Conservation (phyloP, 176 grass and related monocot genomes). For the Aegilops tauschii region DNA sequence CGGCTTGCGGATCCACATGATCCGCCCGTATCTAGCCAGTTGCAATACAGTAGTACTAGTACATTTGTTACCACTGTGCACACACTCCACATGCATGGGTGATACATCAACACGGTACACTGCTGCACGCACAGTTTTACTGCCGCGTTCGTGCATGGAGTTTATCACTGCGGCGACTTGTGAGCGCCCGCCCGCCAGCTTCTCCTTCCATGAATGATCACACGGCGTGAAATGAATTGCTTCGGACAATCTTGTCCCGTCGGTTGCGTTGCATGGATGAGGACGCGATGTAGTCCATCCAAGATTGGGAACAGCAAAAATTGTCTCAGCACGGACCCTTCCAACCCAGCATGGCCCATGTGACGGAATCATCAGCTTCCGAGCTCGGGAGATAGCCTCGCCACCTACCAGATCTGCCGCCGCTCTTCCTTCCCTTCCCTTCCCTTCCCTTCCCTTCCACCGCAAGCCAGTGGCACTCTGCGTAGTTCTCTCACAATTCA, state of each 20-base stretch:
- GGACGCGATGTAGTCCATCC: neutral
- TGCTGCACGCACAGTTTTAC: neutral
- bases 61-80: too few species aligned
- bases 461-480: neutral
- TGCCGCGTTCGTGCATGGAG: too few species aligned
- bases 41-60: too few species aligned
- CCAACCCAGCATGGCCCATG: conserved; percentile 37
- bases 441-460: neutral
- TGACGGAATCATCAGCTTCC: conserved; percentile 32
- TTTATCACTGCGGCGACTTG: too few species aligned
- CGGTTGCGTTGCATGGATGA: neutral
- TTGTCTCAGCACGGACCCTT: conserved; percentile 2
- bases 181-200: too few species aligned
- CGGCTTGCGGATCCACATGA: too few species aligned
- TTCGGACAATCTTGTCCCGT: too few species aligned
- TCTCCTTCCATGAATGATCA: too few species aligned
- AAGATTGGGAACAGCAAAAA: neutral
- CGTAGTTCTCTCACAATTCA: neutral
- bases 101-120: too few species aligned
- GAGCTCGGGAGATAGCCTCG: neutral
- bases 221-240: too few species aligned
- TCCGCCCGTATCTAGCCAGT: too few species aligned
- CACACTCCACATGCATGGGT: too few species aligned
- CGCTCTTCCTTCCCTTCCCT: neutral
- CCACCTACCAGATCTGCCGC: conserved; percentile 17